phyloP scores from a whole-genome alignment of 2,329 filamentous ascomycete genomes.

The Alternaria viburni region DNA sequence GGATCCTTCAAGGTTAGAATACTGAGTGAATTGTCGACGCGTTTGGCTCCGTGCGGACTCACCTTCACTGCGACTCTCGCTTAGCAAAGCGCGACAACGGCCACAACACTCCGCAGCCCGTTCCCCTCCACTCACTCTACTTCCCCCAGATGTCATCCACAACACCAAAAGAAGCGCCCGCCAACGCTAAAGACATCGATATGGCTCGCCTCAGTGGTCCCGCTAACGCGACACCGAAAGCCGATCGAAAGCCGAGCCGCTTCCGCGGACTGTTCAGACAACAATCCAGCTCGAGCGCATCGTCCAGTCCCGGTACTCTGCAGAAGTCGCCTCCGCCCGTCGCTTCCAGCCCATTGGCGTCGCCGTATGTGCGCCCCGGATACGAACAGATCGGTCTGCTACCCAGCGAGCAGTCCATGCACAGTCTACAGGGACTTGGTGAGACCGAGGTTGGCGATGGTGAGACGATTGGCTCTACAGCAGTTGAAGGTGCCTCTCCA shows the following conservation, averaged over 20 bases:
- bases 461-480: background rate
- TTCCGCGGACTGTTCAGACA: slow-evolving; percentile 17
- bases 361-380: slow-evolving; percentile 6
- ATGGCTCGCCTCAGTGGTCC: slow-evolving; percentile 17
- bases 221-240: slow-evolving; percentile 6
- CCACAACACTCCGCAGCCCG: background rate
- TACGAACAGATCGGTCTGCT: slow-evolving; percentile 14
- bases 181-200: background rate
- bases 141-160: background rate
- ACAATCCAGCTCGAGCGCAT: background rate
- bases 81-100: slow-evolving; percentile 1
- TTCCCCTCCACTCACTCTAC: background rate
- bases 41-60: background rate
- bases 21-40: background rate
- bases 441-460: background rate
- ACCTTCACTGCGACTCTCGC: background rate
- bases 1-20: background rate
- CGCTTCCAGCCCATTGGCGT: background rate
- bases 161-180: background rate
- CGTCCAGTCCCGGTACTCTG: background rate
- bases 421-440: background rate
- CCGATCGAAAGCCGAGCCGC: slow-evolving; percentile 10
- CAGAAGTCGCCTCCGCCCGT: background rate
- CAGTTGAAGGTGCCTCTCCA: background rate
- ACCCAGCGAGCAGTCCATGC: slow-evolving; percentile 9